Conservation (phyloP, 352 stramenopile genomes). For the Phytophthora aleatoria region DNA sequence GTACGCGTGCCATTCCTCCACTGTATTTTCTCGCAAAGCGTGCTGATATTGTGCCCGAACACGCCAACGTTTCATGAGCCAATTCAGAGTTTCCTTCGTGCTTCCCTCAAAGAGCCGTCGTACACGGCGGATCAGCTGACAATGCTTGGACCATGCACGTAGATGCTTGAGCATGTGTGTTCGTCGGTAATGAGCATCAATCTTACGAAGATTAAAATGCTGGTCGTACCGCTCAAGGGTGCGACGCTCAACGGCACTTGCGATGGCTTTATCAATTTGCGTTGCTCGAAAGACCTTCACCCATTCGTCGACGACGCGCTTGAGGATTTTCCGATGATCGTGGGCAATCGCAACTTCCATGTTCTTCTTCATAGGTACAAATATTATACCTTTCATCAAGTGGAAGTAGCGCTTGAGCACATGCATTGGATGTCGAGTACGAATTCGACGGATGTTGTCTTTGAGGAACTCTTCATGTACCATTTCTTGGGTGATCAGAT, state of each 20-base stretch:
- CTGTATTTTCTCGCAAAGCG: conserved; percentile 43
- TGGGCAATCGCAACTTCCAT: conserved; percentile 37
- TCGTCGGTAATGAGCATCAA: conserved; percentile 65
- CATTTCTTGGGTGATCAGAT: conserved; percentile 78
- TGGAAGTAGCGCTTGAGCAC: conserved; percentile 50
- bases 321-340: conserved; percentile 39
- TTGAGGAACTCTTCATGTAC: conserved; percentile 81
- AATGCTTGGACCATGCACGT: conserved; percentile 52
- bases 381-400: conserved; percentile 47
- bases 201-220: conserved; percentile 71
- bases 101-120: conserved; percentile 69
- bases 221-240: conserved; percentile 74
- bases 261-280: conserved; percentile 68
- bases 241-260: conserved; percentile 47
- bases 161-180: conserved; percentile 62
- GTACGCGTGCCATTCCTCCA: conserved; percentile 71
- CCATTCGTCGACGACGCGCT: conserved; percentile 44
- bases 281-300: conserved; percentile 48
- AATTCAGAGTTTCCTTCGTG: conserved; percentile 45
- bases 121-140: conserved; percentile 58
- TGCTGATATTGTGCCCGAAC: conserved; percentile 65
- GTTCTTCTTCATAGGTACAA: conserved; percentile 52
- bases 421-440: conserved; percentile 45
- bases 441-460: conserved; percentile 71
- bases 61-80: conserved; percentile 54